Percentiles rank a stretch among this genome's conserved stretches.
phyloP scores from a whole-genome alignment of 768 basidiomycete species.

The Leccinum broughii region DNA sequence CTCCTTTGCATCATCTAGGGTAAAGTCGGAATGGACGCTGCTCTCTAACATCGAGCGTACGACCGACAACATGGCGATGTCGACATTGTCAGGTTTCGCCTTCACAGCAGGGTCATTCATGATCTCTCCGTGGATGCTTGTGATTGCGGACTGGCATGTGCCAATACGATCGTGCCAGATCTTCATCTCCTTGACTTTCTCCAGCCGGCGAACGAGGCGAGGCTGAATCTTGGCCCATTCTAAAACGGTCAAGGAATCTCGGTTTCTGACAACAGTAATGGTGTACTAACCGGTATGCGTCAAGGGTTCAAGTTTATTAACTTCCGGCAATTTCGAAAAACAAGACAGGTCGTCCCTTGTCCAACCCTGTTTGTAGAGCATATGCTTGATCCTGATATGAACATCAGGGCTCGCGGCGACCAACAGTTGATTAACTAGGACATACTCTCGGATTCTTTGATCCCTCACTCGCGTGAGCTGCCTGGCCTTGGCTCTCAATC shows the following conservation, averaged over 20 bases:
- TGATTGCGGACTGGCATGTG: too few species aligned
- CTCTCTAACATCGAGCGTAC: slow-evolving; percentile 1
- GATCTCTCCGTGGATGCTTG: not conserved
- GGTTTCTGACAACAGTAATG: too few species aligned
- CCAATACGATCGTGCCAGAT: not conserved
- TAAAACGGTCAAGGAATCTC: not conserved
- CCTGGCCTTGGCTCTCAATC: not conserved
- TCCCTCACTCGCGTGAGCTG: slow-evolving; percentile 3
- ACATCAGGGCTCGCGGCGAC: slow-evolving; percentile 1
- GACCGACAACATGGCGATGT: slow-evolving; percentile 3
- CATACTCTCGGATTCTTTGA: slow-evolving; percentile 7
- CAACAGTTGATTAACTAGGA: not conserved
- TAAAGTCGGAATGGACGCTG: not conserved
- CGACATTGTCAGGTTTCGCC: slow-evolving; percentile 3
- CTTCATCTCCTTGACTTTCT: not conserved
- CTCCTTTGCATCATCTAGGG: not conserved
- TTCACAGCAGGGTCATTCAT: not conserved
- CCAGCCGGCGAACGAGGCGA: not conserved
- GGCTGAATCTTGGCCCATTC: slow-evolving; percentile 12
- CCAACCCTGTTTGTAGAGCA: slow-evolving; percentile 7
- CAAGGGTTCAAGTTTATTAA: slow-evolving; percentile 2
- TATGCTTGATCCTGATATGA: not conserved
- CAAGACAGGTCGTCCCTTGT: too few species aligned
- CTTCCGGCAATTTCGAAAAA: slow-evolving; percentile 9
- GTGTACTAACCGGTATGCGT: slow-evolving; percentile 11